Conservation (phyloP, 2,329 filamentous ascomycete genomes). For the Venturia pyrina region DNA sequence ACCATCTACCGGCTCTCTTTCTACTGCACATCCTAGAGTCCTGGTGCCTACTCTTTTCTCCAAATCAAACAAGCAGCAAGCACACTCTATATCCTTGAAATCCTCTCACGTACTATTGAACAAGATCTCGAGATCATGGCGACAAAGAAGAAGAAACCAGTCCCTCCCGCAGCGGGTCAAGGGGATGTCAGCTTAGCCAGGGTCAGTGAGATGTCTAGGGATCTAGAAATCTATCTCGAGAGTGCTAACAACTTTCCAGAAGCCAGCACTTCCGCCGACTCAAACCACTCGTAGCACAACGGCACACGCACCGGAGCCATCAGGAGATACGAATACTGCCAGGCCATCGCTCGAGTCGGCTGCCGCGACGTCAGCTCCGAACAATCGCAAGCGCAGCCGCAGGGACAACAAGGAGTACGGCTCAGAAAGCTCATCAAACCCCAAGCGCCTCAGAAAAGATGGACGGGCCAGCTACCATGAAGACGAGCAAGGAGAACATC, state of each 20-base stretch:
- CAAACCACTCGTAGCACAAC: neutral
- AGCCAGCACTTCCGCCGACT: neutral
- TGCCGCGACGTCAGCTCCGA: too few relatives aligned
- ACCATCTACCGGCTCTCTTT: neutral
- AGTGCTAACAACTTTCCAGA: neutral
- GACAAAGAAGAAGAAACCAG: neutral
- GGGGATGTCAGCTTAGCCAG: neutral
- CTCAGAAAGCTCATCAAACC: neutral
- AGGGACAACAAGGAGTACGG: neutral
- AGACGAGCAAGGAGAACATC: neutral
- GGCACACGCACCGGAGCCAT: neutral
- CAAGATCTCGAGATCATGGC: neutral
- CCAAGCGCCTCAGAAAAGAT: neutral
- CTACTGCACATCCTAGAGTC: neutral
- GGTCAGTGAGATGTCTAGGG: neutral
- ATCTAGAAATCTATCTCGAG: neutral
- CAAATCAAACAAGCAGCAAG: neutral
- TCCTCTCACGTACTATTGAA: neutral
- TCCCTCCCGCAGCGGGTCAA: neutral
- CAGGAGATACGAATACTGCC: neutral
- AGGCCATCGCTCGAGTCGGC: neutral
- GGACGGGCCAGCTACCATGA: neutral
- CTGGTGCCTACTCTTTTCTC: neutral
- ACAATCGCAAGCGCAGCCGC: neutral
- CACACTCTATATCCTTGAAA: neutral